These are phyloP conservation scores for Podospora tetraspora DNA, from an alignment of 495 filamentous ascomycete genomes.

Conservation along the genomic window DNA sequence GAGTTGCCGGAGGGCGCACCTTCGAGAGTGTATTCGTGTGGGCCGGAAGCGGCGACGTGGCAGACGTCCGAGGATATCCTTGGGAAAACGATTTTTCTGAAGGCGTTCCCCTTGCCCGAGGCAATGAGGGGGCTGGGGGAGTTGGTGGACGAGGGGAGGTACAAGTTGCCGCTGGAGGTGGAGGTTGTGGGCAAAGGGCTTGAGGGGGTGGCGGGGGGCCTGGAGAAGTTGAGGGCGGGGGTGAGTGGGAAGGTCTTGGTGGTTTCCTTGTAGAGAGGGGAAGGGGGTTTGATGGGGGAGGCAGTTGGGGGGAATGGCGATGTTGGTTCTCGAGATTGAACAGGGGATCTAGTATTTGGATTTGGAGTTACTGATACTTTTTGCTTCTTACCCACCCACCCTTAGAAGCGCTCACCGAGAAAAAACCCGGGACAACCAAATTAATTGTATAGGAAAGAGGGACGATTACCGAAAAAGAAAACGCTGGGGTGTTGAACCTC, in stretches of 20 bases:
- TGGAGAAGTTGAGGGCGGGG: conserved; percentile 29
- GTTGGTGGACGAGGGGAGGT: conserved; percentile 23
- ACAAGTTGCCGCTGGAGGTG: conserved; percentile 23
- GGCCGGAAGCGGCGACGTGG: too few species aligned
- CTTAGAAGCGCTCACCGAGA: too few species aligned
- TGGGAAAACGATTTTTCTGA: too few species aligned
- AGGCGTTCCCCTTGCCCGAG: neutral
- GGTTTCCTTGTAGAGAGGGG: conserved; percentile 21
- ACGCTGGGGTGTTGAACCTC: neutral
- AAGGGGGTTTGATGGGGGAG: neutral
- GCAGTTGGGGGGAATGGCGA: too few species aligned
- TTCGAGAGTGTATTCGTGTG: too few species aligned
- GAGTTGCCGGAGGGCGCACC: too few species aligned
- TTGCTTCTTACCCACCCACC: too few species aligned
- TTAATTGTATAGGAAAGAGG: neutral
- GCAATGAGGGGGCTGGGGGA: conserved; percentile 20
- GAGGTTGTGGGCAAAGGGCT: conserved; percentile 33
- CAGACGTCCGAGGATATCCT: too few species aligned
- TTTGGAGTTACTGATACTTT: too few species aligned
- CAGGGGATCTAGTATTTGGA: too few species aligned
- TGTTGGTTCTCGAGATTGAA: too few species aligned
- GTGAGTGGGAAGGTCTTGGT: conserved; percentile 37
- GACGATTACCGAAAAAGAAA: neutral
- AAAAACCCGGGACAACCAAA: too few species aligned
- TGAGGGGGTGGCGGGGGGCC: conserved; percentile 25